Evolutionary conservation across 495 filamentous ascomycete genomes (phyloP), one percentile per base, ranked within the genome.

Genomic region (Penicillium bialowiezense): DNA sequence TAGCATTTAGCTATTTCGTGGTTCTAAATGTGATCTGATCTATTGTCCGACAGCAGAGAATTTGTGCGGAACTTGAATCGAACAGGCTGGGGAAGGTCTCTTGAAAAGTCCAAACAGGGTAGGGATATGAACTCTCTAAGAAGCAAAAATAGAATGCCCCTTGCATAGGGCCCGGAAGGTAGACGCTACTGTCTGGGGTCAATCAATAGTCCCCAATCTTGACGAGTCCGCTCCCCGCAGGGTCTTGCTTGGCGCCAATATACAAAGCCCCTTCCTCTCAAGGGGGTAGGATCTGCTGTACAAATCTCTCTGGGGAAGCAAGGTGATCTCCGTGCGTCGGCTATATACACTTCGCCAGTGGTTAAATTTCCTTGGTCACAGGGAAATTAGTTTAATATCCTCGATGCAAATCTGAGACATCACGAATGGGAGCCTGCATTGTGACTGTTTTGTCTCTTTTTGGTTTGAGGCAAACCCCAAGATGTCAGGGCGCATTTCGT

Each of bases 341-440:
- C 18, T 40, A 18, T 6, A 39, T 29, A 24, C 6, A 2, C 24
- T 47, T 12, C 7, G 10, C 28, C 24, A 5, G 17, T 39, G 5
- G 17, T 8, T 40, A 18, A 7, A 39, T 29, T 18, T 12, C 5
- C 24, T 47, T 12, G 17, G 17, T 38, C 24, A 5, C 7, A 29
- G 4, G 17, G 5, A 31, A 47, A 32, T 48, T 15, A 36, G 43
- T 21, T 28, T 39, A 41, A 47, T 51, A 39, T 23, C 23, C 35
- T 32, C 17, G 36, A 18, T 34, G 37, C 14, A 19, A 48, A 48
- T 31, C 24, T 59, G 57, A 67, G 62, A 65, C 64, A 44, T 46
- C 34, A 38, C 61, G 49, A 65, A 63, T 66, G 33, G 50, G 47
- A 54, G 24, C 14, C 26, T 24, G 42, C 34, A 18, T 10, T 29